Conservation (phyloP, 2,329 filamentous ascomycete genomes). For the Aspergillus sp. region DNA sequence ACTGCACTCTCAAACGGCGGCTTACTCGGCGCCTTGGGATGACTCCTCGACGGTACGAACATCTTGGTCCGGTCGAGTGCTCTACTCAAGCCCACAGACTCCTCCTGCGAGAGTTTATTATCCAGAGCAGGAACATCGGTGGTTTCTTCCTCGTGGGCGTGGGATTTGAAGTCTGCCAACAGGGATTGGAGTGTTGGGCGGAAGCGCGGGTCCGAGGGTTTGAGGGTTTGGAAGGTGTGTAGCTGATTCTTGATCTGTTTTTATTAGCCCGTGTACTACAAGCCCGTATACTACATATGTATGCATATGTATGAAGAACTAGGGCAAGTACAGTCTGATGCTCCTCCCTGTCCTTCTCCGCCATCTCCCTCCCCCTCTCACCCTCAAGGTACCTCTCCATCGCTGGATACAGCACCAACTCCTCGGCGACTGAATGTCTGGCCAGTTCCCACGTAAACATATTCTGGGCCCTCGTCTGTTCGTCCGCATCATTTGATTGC, state of each 20-base stretch:
- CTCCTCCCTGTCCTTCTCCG: conserved; percentile 44
- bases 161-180: conserved; percentile 36
- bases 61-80: conserved; percentile 46
- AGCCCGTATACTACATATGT: background rate
- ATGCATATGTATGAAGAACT: too few species aligned
- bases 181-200: conserved; percentile 34
- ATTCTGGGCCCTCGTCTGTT: conserved; percentile 44
- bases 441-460: conserved; percentile 50
- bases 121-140: conserved; percentile 45
- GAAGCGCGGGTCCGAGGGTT: conserved; percentile 34
- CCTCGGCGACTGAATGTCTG: conserved; percentile 46
- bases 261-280: background rate
- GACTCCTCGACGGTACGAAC: conserved; percentile 46
- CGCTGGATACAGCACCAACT: conserved; percentile 50
- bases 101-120: conserved; percentile 23
- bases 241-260: conserved; percentile 45
- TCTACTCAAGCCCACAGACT: conserved; percentile 30
- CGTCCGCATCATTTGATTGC: conserved; percentile 35
- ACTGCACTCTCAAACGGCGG: conserved; percentile 51
- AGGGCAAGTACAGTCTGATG: conserved; percentile 29
- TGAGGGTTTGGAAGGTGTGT: conserved; percentile 42
- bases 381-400: conserved; percentile 43
- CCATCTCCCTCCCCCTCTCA: conserved; percentile 38
- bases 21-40: conserved; percentile 44
- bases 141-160: conserved; percentile 46